Conservation (phyloP, 306 rosid genomes). For the Castanopsis chinensis region DNA sequence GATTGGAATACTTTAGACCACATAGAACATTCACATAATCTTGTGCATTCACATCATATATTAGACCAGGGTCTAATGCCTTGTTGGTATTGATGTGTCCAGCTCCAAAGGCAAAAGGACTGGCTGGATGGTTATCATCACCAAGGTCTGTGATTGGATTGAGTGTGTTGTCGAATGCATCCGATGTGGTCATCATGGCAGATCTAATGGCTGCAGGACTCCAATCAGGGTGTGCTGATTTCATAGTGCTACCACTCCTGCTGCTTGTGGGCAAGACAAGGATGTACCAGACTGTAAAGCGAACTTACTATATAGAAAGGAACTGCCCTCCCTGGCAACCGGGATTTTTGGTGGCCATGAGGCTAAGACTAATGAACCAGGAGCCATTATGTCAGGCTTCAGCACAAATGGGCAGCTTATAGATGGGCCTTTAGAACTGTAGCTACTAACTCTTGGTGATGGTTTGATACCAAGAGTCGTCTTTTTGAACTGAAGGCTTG, state of each 20-base stretch:
- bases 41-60: no score
- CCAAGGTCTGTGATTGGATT: no score
- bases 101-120: no score
- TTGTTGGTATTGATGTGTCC: no score
- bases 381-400: slow-evolving; percentile 33
- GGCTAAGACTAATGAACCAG: slow-evolving; percentile 66
- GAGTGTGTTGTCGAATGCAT: no score
- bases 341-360: slow-evolving; percentile 63
- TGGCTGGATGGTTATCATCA: no score
- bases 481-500: slow-evolving; percentile 36
- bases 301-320: slow-evolving; percentile 24
- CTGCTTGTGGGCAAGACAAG: slow-evolving; percentile 76
- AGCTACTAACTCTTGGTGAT: slow-evolving; percentile 52
- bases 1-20: no score
- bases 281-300: slow-evolving; percentile 62
- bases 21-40: no score
- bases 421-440: slow-evolving; percentile 83
- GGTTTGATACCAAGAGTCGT: slow-evolving; percentile 48
- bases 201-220: no score
- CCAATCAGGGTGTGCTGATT: slow-evolving; percentile 33
- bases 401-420: slow-evolving; percentile 53
- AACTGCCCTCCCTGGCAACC: background rate
- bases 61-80: no score
- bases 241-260: slow-evolving; percentile 67
- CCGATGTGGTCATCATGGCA: no score